Base-by-base conservation (phyloP, 192 early-diverging fungal genomes). In the Geosiphon pyriformis region DNA sequence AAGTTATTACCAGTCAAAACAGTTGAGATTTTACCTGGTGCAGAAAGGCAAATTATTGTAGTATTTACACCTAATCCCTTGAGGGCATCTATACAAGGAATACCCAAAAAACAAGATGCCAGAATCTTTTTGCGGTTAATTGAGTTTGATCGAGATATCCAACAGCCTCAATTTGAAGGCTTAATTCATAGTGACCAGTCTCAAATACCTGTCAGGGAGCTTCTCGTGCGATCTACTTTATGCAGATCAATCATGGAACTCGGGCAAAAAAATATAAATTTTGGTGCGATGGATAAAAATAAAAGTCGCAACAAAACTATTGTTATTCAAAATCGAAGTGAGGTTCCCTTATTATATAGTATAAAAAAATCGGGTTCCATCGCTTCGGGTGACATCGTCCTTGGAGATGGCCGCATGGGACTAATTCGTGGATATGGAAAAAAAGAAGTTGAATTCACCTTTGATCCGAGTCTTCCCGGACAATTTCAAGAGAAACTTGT, bases 261-360 rank as follows among this genome's bases (percentile, higher is more conserved):
- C 1, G 94, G 94, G 22, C 96, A 99, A 71, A 92, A 92, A 70
- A 91, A 94, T 74, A 96, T 96, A 77, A 98, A 98, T 60, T 96
- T 99, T 76, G 96, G 96, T 31, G 80, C 83, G 23, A 80, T 97
- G 59, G 92, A 96, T 72, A 87, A 87, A 48, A 91, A 93, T 70
- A 87, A 90, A 70, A 82, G 85, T 47, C 81, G 91, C 46, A 91
- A 88, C 46, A 96, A 95, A 72, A 84, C 87, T 18, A 91, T 99
- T 25, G 76, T 92, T 10, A 84, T 97, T 35, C 87, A 93, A 58
- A 96, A 99, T 73, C 89, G 90, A 20, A 88, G 90, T 23, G 94
- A 96, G 72, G 86, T 88, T 22, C 88, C 95, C 0, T 73, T 95
- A 60, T 79, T 99, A 31, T 99, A 97, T 68, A 82, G 87, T 22